Percentiles rank a stretch among this genome's conserved stretches.
Evolutionary conservation across 164 flowering plant species (phyloP).

Genomic region (Cinnamomum chago): DNA sequence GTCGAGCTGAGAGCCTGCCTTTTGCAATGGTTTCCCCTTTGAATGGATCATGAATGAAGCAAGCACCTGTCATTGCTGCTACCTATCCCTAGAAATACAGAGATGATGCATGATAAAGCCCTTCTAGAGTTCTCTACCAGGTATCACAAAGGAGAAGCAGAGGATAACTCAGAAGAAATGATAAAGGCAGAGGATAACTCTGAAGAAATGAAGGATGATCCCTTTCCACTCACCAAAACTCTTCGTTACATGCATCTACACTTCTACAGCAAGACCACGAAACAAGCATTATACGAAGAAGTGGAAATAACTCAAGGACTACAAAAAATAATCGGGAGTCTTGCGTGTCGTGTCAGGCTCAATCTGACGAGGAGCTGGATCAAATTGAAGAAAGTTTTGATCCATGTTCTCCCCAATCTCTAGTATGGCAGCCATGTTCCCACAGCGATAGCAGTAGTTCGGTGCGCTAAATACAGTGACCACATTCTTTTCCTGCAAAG

Average conservation of each 20-base stretch:
- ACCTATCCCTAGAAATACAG: conserved; percentile 13
- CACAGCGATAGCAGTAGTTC: conserved; percentile 47
- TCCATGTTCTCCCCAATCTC: conserved; percentile 47
- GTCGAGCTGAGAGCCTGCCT: not conserved
- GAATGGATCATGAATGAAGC: not conserved
- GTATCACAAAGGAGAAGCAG: not conserved
- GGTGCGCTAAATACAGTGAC: conserved; percentile 49
- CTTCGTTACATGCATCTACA: conserved; percentile 17
- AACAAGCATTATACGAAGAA: conserved; percentile 16
- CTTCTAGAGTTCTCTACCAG: conserved; percentile 3
- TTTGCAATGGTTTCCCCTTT: not conserved
- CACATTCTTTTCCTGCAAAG: conserved; percentile 43
- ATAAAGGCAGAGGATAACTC: conserved; percentile 12
- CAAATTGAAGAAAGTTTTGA: conserved; percentile 43
- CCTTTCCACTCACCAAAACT: conserved; percentile 17
- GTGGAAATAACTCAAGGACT: conserved; percentile 11
- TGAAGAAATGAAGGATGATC: conserved; percentile 7
- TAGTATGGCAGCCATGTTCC: conserved; percentile 50
- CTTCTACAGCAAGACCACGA: conserved; percentile 23
- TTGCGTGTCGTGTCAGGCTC: conserved; percentile 45
- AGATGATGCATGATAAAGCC: conserved; percentile 5
- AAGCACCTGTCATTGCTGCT: conserved; percentile 11
- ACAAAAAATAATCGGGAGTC: conserved; percentile 48
- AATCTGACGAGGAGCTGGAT: conserved; percentile 44
- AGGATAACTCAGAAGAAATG: not conserved